Evolutionary conservation across 192 early-diverging fungal species (phyloP).

Genomic region (Martensiomyces pterosporus): DNA sequence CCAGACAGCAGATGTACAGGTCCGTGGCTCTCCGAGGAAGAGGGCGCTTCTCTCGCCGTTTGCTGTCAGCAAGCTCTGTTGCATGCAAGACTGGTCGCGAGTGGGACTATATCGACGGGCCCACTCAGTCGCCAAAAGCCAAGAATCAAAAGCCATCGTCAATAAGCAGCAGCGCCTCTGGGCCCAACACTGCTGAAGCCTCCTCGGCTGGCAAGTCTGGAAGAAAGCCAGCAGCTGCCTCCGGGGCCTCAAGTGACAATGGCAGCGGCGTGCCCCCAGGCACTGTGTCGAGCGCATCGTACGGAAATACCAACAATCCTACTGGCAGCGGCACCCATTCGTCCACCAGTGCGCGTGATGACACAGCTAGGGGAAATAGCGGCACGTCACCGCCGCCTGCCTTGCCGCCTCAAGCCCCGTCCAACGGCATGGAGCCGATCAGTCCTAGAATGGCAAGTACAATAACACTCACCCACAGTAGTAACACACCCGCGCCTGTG

Average conservation of each 20-base stretch:
- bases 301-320: not conserved
- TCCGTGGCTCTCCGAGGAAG: too few species aligned
- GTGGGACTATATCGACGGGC: conserved; percentile 48
- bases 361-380: conserved; percentile 3
- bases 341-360: conserved; percentile 12
- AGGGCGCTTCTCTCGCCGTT: conserved; percentile 11
- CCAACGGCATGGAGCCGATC: conserved; percentile 37
- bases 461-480: too few species aligned
- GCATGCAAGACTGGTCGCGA: conserved; percentile 34
- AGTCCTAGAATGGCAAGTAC: conserved; percentile 44
- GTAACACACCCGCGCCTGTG: too few species aligned
- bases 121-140: conserved; percentile 1
- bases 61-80: conserved; percentile 6
- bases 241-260: too few species aligned
- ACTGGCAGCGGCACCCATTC: conserved; percentile 6
- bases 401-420: conserved; percentile 7
- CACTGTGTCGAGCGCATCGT: not conserved
- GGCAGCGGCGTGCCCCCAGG: too few species aligned
- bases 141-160: not conserved
- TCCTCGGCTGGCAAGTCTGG: too few species aligned
- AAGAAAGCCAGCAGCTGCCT: not conserved
- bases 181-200: too few species aligned
- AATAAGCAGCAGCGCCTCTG: conserved; percentile 1
- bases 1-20: too few species aligned
- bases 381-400: conserved; percentile 6